phyloP scores from a whole-genome alignment of 2,329 filamentous ascomycete genomes.

The Fusarium abutilonis region DNA sequence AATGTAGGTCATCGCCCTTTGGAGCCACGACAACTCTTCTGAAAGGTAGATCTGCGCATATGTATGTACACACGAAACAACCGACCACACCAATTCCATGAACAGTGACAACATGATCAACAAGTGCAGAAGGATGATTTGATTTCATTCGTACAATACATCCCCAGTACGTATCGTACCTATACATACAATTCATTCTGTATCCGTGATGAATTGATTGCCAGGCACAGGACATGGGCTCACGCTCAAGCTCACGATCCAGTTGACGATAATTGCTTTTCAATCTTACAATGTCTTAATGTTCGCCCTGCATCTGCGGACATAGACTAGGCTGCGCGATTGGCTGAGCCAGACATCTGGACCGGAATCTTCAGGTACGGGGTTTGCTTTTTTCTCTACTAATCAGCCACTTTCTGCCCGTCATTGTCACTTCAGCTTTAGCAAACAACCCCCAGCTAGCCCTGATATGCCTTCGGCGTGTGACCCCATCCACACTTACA shows the following conservation, averaged over 20 bases:
- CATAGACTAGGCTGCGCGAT: constrained; percentile 18
- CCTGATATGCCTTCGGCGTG: constrained; percentile 1
- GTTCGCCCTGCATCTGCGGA: constrained; percentile 24
- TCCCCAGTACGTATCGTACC: background rate
- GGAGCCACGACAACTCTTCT: constrained; percentile 30
- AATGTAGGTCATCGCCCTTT: constrained; percentile 19
- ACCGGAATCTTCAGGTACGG: constrained; percentile 28
- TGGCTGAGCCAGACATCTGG: constrained; percentile 13
- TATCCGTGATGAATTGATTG: constrained; percentile 5
- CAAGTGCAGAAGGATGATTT: constrained; percentile 3
- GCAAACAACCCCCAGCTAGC: background rate
- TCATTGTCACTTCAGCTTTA: constrained; percentile 4
- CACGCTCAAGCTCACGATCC: constrained; percentile 21
- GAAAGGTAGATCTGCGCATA: constrained; percentile 25
- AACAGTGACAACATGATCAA: constrained; percentile 27
- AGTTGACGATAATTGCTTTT: constrained; percentile 16
- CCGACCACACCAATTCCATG: constrained; percentile 9
- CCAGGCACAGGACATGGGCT: background rate
- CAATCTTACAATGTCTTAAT: background rate
- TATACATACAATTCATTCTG: background rate
- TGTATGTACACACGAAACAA: constrained; percentile 34
- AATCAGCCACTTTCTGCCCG: constrained; percentile 15
- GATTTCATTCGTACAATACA: constrained; percentile 1
- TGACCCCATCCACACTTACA: constrained; percentile 18
- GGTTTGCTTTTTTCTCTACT: constrained; percentile 28